Evolutionary conservation across 139 green algal genomes (phyloP).

Genomic region (Chlorella sorokiniana): DNA sequence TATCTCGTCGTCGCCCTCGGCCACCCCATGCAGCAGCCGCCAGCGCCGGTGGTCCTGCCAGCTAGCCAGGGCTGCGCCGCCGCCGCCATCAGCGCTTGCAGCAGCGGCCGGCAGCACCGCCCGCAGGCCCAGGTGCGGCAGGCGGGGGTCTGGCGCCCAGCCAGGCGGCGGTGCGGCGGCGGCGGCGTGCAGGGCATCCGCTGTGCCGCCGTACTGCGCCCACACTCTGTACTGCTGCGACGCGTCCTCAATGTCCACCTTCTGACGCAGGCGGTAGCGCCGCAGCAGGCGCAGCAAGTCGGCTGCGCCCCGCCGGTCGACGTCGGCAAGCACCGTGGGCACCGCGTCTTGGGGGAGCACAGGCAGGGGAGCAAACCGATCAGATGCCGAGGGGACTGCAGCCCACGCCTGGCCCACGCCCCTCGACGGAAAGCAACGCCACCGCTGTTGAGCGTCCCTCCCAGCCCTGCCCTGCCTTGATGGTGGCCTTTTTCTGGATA

Average conservation of each 20-base stretch:
- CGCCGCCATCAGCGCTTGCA: background rate
- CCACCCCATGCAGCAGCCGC: conserved; percentile 79
- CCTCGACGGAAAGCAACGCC: background rate
- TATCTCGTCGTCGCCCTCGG: conserved; percentile 88
- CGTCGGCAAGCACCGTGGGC: conserved; percentile 60
- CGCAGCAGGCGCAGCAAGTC: conserved; percentile 55
- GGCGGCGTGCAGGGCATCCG: background rate
- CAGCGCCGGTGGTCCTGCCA: conserved; percentile 55
- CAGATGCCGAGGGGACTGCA: background rate
- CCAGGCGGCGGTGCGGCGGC: background rate
- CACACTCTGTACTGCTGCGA: conserved; percentile 55
- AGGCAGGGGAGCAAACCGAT: background rate
- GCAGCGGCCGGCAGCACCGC: conserved; percentile 46
- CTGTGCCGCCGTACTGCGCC: conserved; percentile 51
- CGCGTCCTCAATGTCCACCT: conserved; percentile 71
- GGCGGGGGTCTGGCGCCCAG: conserved; percentile 72
- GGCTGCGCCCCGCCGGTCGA: conserved; percentile 41
- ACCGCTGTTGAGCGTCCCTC: no score
- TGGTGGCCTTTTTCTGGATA: background rate
- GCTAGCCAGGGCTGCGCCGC: background rate
- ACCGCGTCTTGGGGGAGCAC: conserved; percentile 33
- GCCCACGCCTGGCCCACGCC: background rate
- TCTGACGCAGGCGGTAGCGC: conserved; percentile 68
- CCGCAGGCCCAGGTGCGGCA: conserved; percentile 67
- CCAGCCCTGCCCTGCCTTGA: no score